phyloP scores from a whole-genome alignment of 108 stramenopile genomes.

The Epithemia pelagica region DNA sequence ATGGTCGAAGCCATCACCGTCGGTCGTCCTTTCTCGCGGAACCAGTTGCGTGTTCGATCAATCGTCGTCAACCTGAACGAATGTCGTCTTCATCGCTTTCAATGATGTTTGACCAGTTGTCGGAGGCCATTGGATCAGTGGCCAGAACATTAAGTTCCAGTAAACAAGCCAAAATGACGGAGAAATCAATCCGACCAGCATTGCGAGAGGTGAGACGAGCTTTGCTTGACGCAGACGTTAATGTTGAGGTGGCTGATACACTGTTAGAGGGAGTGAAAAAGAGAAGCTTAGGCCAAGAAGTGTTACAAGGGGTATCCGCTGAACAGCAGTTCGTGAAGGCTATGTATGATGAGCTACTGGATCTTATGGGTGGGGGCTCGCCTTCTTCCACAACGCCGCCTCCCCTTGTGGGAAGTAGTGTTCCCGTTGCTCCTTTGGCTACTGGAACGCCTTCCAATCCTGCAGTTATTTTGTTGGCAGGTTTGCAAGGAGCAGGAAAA shows the following conservation, averaged over 20 bases:
- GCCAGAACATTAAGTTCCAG: conserved; percentile 64
- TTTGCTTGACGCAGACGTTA: conserved; percentile 87
- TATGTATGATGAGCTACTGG: conserved; percentile 92
- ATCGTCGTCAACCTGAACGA: neutral
- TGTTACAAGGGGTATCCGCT: conserved; percentile 81
- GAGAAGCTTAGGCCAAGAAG: conserved; percentile 77
- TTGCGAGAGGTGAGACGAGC: conserved; percentile 83
- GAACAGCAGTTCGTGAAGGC: conserved; percentile 92
- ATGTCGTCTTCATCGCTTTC: neutral
- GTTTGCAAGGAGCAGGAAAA: conserved; percentile 95
- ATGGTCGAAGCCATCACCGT: no score
- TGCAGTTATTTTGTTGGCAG: conserved; percentile 87
- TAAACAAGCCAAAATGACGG: conserved; percentile 51
- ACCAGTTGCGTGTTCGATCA: neutral
- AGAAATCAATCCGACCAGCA: conserved; percentile 66
- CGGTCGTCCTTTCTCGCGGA: neutral
- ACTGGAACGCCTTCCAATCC: conserved; percentile 43
- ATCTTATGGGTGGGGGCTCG: conserved; percentile 27
- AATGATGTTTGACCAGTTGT: conserved; percentile 88
- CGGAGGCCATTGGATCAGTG: conserved; percentile 59
- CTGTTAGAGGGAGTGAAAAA: conserved; percentile 85
- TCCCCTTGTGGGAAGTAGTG: conserved; percentile 10
- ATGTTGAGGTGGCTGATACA: conserved; percentile 81
- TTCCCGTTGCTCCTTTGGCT: conserved; percentile 62
- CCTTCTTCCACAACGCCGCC: neutral